A percentile compares a stretch with the other conserved stretches of the same genome.
Evolutionary conservation across 208 protist species (phyloP).

Genomic region (Leptomonas pyrrhocoris): DNA sequence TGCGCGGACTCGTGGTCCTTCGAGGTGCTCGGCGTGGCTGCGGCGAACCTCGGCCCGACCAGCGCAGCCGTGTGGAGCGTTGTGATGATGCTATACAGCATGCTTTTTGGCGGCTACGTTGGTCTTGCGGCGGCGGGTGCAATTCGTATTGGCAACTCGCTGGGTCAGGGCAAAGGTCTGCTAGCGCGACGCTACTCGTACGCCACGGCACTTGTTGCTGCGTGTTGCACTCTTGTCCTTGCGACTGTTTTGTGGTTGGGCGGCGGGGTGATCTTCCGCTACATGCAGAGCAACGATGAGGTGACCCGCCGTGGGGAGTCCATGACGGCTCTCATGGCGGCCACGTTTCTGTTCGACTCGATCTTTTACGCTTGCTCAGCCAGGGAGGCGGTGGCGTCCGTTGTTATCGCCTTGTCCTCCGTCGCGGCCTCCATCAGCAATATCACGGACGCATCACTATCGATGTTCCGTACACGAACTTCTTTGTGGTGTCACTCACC

Average conservation of each 20-base stretch:
- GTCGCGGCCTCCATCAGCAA: no score
- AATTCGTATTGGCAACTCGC: constrained; percentile 37
- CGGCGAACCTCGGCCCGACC: constrained; percentile 27
- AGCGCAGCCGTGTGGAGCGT: constrained; percentile 32
- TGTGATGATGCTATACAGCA: constrained; percentile 32
- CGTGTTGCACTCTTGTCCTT: background rate
- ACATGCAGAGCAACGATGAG: constrained; percentile 32
- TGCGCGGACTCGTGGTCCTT: constrained; percentile 46
- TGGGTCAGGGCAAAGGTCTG: constrained; percentile 29
- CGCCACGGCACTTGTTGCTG: background rate
- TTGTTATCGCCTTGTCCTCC: no score
- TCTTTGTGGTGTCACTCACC: no score
- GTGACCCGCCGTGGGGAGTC: constrained; percentile 24
- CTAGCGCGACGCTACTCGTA: constrained; percentile 32
- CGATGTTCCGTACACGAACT: no score
- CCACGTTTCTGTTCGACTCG: constrained; percentile 32
- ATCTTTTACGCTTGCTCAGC: constrained; percentile 45
- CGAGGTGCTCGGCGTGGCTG: constrained; percentile 33
- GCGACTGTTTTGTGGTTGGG: constrained; percentile 1
- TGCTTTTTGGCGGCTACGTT: constrained; percentile 32
- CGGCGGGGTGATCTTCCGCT: background rate
- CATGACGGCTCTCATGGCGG: constrained; percentile 5
- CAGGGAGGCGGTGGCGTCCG: no score
- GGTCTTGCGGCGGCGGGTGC: constrained; percentile 26
- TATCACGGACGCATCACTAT: no score